Evolutionary conservation across 768 basidiomycete species (phyloP), one percentile per base, ranked within the genome.

Genomic region (Boletus rufocinnamomeus): DNA sequence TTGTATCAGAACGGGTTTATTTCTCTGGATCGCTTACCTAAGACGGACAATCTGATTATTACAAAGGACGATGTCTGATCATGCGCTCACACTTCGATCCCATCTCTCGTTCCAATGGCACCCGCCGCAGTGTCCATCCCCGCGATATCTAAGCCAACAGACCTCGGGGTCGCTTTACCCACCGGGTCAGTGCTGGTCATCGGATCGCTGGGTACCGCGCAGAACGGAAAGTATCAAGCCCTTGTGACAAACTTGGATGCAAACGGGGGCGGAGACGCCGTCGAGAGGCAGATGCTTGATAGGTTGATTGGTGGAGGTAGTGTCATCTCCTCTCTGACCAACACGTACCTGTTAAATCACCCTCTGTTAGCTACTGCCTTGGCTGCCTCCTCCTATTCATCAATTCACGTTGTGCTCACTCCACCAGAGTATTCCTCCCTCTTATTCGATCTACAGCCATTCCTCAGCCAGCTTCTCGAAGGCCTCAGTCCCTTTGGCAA

Each of bases 211-310:
- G 76, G 81, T 4, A 89, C 91, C 0, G 93, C 92, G 4, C 81
- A 84, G 69, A 84, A 92, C 67, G 93, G 93, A 34, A 82, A 80
- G 69, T 93, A 93, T 69, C 91, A 93, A 71, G 72, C 81, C 2
- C 75, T 91, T 60, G 79, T 92, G 52, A 79, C 84, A 8, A 77
- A 79, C 62, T 75, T 93, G 57, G 82, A 84, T 71, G 72, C 72
- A 57, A 79, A 77, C 19, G 32, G 60, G 30, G 30, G 37, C 25
- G 60, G 64, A 21, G 73, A 80, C 60, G 67, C 75, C 35, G 85
- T 92, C 32, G 91, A 95, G 65, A 87, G 82, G 66, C 86, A 93
- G 69, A 84, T 95, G 77, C 75, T 94, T 30, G 93, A 95, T 71
- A 80, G 93, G 59, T 75, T 95, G 60, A 76, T 93, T 17, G 92